Base-by-base conservation (phyloP, 306 rosid species). In the Quercus mongolica region DNA sequence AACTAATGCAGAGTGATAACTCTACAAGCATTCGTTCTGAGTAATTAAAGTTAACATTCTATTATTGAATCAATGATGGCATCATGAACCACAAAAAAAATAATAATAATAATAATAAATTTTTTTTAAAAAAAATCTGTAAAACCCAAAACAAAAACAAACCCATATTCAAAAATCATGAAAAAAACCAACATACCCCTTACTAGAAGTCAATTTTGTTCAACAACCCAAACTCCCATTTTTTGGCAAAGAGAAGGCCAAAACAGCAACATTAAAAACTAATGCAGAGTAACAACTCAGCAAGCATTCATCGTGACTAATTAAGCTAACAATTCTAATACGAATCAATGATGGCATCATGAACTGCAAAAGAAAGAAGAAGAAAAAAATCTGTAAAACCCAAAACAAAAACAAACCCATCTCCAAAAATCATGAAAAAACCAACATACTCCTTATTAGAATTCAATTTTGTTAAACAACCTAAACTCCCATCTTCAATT, bases 381-480 rank as follows among this genome's bases (percentile, higher is more conserved):
- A 26, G 28, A 80, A 80, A 21, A 28, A 41, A 68, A 70, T 44
- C 67, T 74, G 15, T 65, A 75, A 20, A 63, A 73, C 62, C 18
- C 9, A 41, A 74, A 56, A 31, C n/a, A 41, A 56, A 67, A 74
- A 62, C 26, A 62, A 15, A 74, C 19, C 79, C 62, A 64, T 19
- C 64, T 71, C 55, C 18, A 38, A 18, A 49, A 76, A 59, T 74
- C 79, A 79, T 30, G 76, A n/a, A 80, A 78, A 76, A 78, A 76
- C 73, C 76, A 71, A 46, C 76, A 67, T 52, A 56, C 62, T 49
- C 77, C 70, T 52, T 56, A 52, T 20, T 30, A n/a, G 12, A 76
- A 79, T 78, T 83, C 75, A 63, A 82, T 73, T 84, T 57, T 33
- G 68, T 73, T 79, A 55, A 77, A 84, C 63, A 78, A 77, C 86